Percentiles rank a stretch among this genome's conserved stretches.
Conservation (phyloP, 495 filamentous ascomycete species). For the Penicillium daleae region DNA sequence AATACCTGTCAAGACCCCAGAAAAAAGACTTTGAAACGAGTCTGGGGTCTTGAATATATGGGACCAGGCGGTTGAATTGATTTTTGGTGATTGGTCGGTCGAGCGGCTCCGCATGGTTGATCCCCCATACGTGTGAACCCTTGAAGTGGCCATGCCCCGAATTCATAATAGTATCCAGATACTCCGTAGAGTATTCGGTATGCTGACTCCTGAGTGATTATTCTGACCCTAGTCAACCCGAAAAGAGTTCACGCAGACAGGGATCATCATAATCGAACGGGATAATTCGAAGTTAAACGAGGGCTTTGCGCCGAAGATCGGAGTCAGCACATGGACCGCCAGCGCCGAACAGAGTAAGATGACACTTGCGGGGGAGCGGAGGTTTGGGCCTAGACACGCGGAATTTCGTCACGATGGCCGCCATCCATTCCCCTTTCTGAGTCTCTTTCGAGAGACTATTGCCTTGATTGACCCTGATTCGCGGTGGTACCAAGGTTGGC, state of each 20-base stretch:
- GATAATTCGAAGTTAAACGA: not conserved
- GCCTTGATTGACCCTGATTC: not conserved
- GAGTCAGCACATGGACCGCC: not conserved
- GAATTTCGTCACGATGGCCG: not conserved
- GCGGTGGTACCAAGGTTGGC: not conserved
- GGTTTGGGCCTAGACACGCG: not conserved
- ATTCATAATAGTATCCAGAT: not conserved
- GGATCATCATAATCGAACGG: not conserved
- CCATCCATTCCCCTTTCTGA: not conserved
- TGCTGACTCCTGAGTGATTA: not conserved
- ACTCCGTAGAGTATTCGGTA: too few species aligned
- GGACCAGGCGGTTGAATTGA: not conserved
- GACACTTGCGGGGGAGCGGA: not conserved
- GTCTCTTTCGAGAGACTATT: constrained; percentile 1
- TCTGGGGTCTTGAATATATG: too few species aligned
- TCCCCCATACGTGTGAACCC: constrained; percentile 12
- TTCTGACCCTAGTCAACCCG: not conserved
- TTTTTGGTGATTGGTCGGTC: not conserved
- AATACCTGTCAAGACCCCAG: not conserved
- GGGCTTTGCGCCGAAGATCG: constrained; percentile 5
- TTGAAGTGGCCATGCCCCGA: constrained; percentile 15
- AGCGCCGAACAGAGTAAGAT: not conserved
- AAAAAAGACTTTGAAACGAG: not conserved
- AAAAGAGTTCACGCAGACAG: not conserved
- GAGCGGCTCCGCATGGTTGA: constrained; percentile 7